phyloP scores from a whole-genome alignment of 805 yeast species.

The Jamesozyma hellenica region DNA sequence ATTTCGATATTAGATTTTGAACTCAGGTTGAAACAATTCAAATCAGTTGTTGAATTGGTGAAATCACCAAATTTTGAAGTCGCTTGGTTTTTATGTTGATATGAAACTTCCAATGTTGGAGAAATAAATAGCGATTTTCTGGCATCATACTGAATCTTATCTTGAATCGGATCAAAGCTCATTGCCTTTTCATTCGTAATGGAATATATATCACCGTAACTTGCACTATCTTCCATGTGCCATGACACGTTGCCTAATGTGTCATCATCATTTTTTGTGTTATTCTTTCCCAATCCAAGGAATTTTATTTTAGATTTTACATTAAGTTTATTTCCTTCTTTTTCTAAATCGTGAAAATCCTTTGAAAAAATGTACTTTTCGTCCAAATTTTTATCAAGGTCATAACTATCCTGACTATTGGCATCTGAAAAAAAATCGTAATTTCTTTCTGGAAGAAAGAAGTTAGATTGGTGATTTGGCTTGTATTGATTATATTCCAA shows the following conservation, averaged over 20 bases:
- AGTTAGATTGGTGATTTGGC: neutral
- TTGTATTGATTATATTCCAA: neutral
- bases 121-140: conserved; percentile 53
- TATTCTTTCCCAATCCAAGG: neutral
- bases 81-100: conserved; percentile 30
- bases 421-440: neutral
- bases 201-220: neutral
- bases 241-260: too few species aligned
- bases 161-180: conserved; percentile 15
- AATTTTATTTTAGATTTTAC: neutral
- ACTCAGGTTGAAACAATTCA: neutral
- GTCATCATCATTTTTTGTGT: neutral
- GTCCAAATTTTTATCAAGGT: neutral
- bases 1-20: neutral
- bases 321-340: neutral
- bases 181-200: neutral
- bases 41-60: neutral
- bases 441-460: neutral
- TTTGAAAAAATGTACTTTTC: neutral
- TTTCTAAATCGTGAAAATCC: neutral
- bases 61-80: conserved; percentile 17
- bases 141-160: conserved; percentile 6
- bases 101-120: conserved; percentile 69
- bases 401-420: neutral
- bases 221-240: neutral